Percentiles rank a stretch among this genome's conserved stretches.
Evolutionary conservation across 2,329 filamentous ascomycete genomes (phyloP).

Genomic region (Aureobasidium subglaciale): DNA sequence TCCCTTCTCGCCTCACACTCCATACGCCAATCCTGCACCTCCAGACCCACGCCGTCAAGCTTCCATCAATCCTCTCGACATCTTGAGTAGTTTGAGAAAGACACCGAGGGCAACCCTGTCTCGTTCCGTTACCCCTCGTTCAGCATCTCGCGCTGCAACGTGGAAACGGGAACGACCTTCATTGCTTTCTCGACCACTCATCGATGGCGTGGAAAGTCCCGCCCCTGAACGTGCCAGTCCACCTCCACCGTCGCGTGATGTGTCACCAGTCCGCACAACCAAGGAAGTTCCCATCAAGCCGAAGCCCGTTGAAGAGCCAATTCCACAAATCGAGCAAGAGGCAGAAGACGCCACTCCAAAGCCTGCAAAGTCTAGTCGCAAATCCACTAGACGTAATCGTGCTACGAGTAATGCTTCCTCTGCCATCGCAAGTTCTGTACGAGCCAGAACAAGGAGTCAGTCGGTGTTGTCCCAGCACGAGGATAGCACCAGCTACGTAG

Average conservation of each 20-base stretch:
- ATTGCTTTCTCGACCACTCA: constrained; percentile 20
- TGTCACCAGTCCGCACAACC: background rate
- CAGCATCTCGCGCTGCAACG: constrained; percentile 13
- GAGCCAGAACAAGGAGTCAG: constrained; percentile 41
- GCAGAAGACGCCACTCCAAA: constrained; percentile 1
- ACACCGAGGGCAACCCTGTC: background rate
- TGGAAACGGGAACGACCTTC: constrained; percentile 26
- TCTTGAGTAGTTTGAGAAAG: constrained; percentile 3
- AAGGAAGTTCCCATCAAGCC: background rate
- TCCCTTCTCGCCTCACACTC: constrained; percentile 16
- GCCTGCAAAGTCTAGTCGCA: background rate
- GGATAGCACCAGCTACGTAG: constrained; percentile 32
- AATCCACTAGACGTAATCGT: constrained; percentile 21
- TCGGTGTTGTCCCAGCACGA: constrained; percentile 42
- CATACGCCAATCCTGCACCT: constrained; percentile 20
- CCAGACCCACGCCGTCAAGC: constrained; percentile 21
- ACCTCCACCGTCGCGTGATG: background rate
- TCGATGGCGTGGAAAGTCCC: constrained; percentile 20
- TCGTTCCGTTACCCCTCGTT: background rate
- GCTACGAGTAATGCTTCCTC: constrained; percentile 41
- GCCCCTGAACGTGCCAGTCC: constrained; percentile 30
- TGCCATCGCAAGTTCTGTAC: constrained; percentile 36
- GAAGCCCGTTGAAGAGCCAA: background rate
- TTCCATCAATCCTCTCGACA: background rate
- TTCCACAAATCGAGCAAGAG: background rate